phyloP scores from a whole-genome alignment of 2,329 filamentous ascomycete genomes.

The Stagonosporopsis rhizophila region DNA sequence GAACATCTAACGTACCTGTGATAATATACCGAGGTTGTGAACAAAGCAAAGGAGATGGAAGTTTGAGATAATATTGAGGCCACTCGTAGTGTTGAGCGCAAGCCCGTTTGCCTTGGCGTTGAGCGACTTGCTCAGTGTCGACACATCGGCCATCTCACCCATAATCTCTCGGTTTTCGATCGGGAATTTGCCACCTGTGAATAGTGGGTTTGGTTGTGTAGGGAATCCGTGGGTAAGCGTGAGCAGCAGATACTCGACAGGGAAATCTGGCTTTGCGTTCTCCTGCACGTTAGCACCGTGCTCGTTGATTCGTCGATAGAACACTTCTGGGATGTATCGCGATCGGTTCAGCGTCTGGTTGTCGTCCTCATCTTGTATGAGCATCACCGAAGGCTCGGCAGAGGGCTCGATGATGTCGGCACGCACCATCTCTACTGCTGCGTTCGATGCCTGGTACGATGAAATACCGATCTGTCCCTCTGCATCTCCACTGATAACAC shows the following conservation, averaged over 20 bases:
- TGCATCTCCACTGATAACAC: slow-evolving; percentile 92
- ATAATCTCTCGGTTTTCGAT: slow-evolving; percentile 90
- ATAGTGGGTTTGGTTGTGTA: slow-evolving; percentile 76
- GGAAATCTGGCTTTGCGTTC: slow-evolving; percentile 95
- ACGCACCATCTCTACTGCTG: slow-evolving; percentile 94
- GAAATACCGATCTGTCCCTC: slow-evolving; percentile 86
- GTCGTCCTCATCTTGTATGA: slow-evolving; percentile 91
- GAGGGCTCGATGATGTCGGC: slow-evolving; percentile 95
- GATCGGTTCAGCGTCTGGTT: slow-evolving; percentile 73
- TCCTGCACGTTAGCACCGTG: slow-evolving; percentile 96
- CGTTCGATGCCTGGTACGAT: slow-evolving; percentile 93
- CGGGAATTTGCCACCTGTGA: slow-evolving; percentile 76
- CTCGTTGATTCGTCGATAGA: slow-evolving; percentile 94
- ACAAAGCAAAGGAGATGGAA: slow-evolving; percentile 95
- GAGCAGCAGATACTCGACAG: slow-evolving; percentile 94
- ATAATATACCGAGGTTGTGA: slow-evolving; percentile 78
- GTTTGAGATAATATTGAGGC: slow-evolving; percentile 78
- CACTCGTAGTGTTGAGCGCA: slow-evolving; percentile 65
- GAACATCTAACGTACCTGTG: slow-evolving; percentile 68
- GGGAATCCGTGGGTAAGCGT: slow-evolving; percentile 97
- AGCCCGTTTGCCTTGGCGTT: slow-evolving; percentile 62
- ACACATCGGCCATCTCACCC: slow-evolving; percentile 83
- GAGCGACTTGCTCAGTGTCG: slow-evolving; percentile 71
- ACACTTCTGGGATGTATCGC: slow-evolving; percentile 96
- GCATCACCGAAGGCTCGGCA: slow-evolving; percentile 90